Conservation (phyloP, 2,329 filamentous ascomycete species). For the Metarhizium brunneum region DNA sequence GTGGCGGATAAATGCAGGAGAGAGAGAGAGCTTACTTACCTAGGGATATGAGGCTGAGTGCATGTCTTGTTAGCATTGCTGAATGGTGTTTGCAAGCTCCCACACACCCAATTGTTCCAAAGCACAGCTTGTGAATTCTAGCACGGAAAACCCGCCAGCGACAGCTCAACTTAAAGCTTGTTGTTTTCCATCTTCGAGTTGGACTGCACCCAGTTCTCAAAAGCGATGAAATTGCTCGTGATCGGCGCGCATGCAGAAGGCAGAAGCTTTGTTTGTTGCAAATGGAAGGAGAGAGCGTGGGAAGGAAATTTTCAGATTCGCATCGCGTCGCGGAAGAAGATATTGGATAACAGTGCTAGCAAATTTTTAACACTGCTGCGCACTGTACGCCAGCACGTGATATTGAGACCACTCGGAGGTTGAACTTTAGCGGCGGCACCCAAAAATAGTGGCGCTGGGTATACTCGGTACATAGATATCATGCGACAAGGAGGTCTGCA, state of each 20-base stretch:
- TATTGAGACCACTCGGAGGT: neutral
- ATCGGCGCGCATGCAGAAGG: neutral
- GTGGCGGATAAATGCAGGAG: slow-evolving; percentile 8
- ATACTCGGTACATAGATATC: neutral
- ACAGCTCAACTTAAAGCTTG: neutral
- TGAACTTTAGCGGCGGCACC: too few species aligned
- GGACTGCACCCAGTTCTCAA: neutral
- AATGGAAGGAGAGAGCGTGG: neutral
- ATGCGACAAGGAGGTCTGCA: too few species aligned
- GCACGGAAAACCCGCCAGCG: neutral
- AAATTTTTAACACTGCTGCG: slow-evolving; percentile 15
- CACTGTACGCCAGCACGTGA: slow-evolving; percentile 22
- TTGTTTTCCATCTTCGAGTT: neutral
- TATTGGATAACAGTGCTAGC: slow-evolving; percentile 23
- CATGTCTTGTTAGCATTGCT: neutral
- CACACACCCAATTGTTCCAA: neutral
- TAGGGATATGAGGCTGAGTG: neutral
- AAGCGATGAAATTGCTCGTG: neutral
- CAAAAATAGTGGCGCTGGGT: neutral
- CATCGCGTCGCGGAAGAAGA: slow-evolving; percentile 16
- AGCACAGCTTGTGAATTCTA: neutral
- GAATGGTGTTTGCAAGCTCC: neutral
- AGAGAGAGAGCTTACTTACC: slow-evolving; percentile 15
- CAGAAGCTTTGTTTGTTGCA: neutral
- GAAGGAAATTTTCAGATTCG: neutral